Evolutionary conservation across 768 basidiomycete genomes (phyloP), one percentile per base, ranked within the genome.

Genomic region (Suillus subluteus): DNA sequence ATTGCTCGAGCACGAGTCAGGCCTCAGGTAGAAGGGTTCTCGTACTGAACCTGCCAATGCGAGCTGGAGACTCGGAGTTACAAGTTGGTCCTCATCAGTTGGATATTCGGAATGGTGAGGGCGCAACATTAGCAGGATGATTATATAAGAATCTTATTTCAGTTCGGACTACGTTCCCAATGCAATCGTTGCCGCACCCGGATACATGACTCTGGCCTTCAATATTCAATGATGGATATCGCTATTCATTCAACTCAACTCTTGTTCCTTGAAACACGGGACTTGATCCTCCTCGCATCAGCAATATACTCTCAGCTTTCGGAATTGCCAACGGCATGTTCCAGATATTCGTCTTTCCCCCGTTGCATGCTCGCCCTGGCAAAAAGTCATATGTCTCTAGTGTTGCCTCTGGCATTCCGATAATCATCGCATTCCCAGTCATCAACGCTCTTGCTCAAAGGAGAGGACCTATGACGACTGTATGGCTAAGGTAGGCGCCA

Each of bases 211-310:
- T 32, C 32, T 32, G 46, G n/a, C n/a, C 46, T 44, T 26, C 26
- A 26, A 26, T 26, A 26, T 26, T 26, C 26, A 26, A 26, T 48
- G n/a, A 48, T 76, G 3, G 80, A 82, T 18, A 77, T 82, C 50
- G 66, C 75, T 6, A 62, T 74, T 48, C 68, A 68, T 56, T 78
- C 78, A 12, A 74, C 82, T 44, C 75, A 76, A 8, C 79, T 81
- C 8, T 74, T 81, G 63, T 80, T 79, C 68, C 76, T 77, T 67
- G 76, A 26, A 26, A 26, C 26, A 26, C 26, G 26, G 26, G 26
- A 26, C 26, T 26, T 26, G 26, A 26, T 26, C 26, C 26, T 26
- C 26, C 26, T 26, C 26, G 26, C 26, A 26, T 26, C 26, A 26
- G 26, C 26, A 26, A 26, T 26, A 26, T 26, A 26, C 26, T 26